These are phyloP conservation scores for Colletotrichum tanaceti DNA, from an alignment of 2,329 filamentous ascomycete species.

Conservation along the genomic window DNA sequence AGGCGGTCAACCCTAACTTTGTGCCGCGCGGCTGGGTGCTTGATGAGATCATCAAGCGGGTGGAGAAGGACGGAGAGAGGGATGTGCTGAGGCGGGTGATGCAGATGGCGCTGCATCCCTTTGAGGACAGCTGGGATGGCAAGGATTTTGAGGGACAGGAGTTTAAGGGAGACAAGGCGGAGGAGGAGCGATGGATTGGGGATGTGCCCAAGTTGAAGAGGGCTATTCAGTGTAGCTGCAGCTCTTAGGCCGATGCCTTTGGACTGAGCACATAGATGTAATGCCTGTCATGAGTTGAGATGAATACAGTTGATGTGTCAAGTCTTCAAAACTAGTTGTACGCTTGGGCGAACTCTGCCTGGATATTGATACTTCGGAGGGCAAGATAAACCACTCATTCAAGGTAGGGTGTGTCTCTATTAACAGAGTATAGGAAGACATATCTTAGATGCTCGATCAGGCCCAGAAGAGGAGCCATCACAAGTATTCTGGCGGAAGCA, in stretches of 20 bases:
- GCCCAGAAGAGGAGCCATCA: no score
- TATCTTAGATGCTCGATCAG: no score
- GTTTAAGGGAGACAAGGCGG: slow-evolving; percentile 70
- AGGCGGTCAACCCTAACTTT: slow-evolving; percentile 91
- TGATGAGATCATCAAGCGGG: slow-evolving; percentile 89
- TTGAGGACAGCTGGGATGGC: slow-evolving; percentile 80
- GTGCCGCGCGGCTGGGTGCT: slow-evolving; percentile 91
- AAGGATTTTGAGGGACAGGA: slow-evolving; percentile 59
- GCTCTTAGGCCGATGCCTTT: slow-evolving; percentile 67
- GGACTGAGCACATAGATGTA: neutral
- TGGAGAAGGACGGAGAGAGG: slow-evolving; percentile 85
- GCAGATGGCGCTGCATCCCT: slow-evolving; percentile 86
- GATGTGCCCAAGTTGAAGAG: slow-evolving; percentile 83
- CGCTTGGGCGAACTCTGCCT: no score
- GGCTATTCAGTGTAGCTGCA: slow-evolving; percentile 95
- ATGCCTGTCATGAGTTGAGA: neutral
- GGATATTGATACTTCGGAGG: no score
- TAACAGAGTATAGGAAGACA: no score
- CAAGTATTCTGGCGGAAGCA: no score
- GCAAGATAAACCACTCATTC: no score
- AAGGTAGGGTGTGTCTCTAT: no score
- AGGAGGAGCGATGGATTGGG: slow-evolving; percentile 85
- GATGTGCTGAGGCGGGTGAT: slow-evolving; percentile 82
- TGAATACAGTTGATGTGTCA: neutral
- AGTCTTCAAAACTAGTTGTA: no score